Conservation (phyloP, 2,329 filamentous ascomycete genomes). For the Talaromyces funiculosus region DNA sequence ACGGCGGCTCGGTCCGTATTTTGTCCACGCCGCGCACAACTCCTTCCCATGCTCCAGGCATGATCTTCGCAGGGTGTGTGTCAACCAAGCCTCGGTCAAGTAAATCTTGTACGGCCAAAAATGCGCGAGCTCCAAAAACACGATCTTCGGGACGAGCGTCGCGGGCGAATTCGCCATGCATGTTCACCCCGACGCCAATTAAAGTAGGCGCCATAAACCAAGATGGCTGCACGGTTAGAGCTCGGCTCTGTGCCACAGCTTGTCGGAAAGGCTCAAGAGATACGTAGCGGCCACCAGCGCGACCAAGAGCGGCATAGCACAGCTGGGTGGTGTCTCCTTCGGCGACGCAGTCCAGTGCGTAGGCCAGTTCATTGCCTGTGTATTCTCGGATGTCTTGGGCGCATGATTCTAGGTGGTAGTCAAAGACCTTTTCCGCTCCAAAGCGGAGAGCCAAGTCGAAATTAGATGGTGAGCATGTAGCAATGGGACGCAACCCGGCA, state of each 20-base stretch:
- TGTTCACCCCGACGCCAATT: constrained; percentile 20
- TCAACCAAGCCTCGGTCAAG: constrained; percentile 16
- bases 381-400: constrained; percentile 31
- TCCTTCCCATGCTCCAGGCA: constrained; percentile 14
- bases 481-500: constrained; percentile 27
- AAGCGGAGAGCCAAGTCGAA: constrained; percentile 27
- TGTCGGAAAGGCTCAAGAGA: neutral
- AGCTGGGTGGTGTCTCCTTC: constrained; percentile 27
- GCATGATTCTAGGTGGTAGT: constrained; percentile 36
- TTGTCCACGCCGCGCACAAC: constrained; percentile 16
- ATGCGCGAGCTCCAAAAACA: neutral
- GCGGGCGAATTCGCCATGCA: constrained; percentile 20
- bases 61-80: constrained; percentile 16
- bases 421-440: constrained; percentile 33
- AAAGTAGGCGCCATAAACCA: constrained; percentile 26
- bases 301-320: constrained; percentile 21
- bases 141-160: constrained; percentile 13
- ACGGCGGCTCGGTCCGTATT: constrained; percentile 12
- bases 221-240: constrained; percentile 19
- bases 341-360: constrained; percentile 43
- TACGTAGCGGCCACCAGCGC: neutral
- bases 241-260: neutral
- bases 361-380: constrained; percentile 35
- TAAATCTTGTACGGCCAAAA: constrained; percentile 11
- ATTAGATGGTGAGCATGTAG: constrained; percentile 32